Percentiles rank a stretch among this genome's conserved stretches.
Evolutionary conservation across 2,329 filamentous ascomycete genomes (phyloP).

Genomic region (Arthrocladium fulminans): DNA sequence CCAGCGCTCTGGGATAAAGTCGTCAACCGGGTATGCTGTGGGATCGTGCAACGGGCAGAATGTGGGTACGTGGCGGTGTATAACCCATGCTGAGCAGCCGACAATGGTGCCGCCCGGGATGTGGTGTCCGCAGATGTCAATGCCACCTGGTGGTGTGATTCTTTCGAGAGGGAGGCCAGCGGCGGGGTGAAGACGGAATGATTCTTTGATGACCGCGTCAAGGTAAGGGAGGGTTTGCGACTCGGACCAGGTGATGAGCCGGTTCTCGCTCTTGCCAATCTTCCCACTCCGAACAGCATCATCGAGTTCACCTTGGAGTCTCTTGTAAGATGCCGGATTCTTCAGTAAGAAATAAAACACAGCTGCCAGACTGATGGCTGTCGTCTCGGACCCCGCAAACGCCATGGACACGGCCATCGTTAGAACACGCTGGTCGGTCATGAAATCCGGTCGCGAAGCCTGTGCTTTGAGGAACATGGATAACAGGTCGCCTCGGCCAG

Average conservation of each 20-base stretch:
- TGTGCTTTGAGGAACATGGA: conserved; percentile 24
- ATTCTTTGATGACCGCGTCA: conserved; percentile 69
- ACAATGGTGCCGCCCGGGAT: conserved; percentile 64
- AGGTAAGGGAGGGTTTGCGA: conserved; percentile 61
- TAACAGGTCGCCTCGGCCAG: conserved; percentile 16
- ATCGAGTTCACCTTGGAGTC: conserved; percentile 20
- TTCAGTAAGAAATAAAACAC: conserved; percentile 68
- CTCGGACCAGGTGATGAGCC: conserved; percentile 41
- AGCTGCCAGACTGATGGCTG: conserved; percentile 61
- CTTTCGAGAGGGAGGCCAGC: conserved; percentile 65
- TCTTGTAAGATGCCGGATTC: conserved; percentile 37
- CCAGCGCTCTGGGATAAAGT: conserved; percentile 62
- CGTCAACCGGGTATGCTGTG: conserved; percentile 35
- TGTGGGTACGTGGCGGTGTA: conserved; percentile 55
- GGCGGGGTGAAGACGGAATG: conserved; percentile 67
- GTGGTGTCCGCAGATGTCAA: conserved; percentile 57
- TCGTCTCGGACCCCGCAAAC: conserved; percentile 70
- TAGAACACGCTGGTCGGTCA: conserved; percentile 25
- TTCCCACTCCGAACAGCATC: conserved; percentile 16
- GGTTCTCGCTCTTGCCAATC: conserved; percentile 12
- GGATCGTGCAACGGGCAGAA: conserved; percentile 43
- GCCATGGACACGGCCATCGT: conserved; percentile 22
- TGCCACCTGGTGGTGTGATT: conserved; percentile 55
- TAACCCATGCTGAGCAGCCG: conserved; percentile 65
- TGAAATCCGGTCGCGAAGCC: conserved; percentile 24